Evolutionary conservation across 2,329 filamentous ascomycete genomes (phyloP).

Genomic region (Sporothrix protearum): DNA sequence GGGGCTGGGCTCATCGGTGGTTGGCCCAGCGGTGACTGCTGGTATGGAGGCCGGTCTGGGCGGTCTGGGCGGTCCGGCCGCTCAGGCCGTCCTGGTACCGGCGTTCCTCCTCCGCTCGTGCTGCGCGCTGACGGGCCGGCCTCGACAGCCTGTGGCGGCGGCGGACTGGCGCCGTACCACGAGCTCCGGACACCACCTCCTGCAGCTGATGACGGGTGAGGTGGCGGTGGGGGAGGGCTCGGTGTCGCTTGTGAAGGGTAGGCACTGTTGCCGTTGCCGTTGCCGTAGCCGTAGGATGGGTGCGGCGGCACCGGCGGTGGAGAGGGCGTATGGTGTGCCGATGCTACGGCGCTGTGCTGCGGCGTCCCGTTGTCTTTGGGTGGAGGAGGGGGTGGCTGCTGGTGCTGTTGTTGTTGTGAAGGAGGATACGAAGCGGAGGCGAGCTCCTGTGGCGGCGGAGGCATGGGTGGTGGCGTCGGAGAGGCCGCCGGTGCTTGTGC

Average conservation of each 20-base stretch:
- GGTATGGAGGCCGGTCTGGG: constrained; percentile 25
- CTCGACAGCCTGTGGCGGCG: constrained; percentile 22
- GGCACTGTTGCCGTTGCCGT: neutral
- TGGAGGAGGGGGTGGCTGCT: constrained; percentile 48
- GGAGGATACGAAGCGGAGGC: constrained; percentile 32
- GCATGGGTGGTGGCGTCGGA: constrained; percentile 30
- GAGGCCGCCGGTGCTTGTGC: constrained; percentile 25
- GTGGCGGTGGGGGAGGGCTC: constrained; percentile 9
- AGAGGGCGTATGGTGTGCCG: constrained; percentile 6
- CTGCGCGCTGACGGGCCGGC: constrained; percentile 9
- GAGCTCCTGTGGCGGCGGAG: constrained; percentile 60
- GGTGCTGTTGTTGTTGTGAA: constrained; percentile 22
- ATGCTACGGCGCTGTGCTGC: constrained; percentile 15
- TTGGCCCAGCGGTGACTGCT: constrained; percentile 28
- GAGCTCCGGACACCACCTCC: constrained; percentile 15
- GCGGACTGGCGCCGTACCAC: constrained; percentile 22
- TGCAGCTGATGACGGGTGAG: neutral
- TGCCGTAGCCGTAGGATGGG: constrained; percentile 7
- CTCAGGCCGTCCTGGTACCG: constrained; percentile 23
- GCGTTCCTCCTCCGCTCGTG: constrained; percentile 12
- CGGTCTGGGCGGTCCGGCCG: neutral
- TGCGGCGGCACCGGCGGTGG: constrained; percentile 26
- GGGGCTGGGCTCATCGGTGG: constrained; percentile 32
- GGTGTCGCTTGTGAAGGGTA: constrained; percentile 9
- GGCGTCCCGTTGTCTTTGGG: constrained; percentile 46